Conservation (phyloP, 2,329 filamentous ascomycete species). For the Apiospora saccharicola region DNA sequence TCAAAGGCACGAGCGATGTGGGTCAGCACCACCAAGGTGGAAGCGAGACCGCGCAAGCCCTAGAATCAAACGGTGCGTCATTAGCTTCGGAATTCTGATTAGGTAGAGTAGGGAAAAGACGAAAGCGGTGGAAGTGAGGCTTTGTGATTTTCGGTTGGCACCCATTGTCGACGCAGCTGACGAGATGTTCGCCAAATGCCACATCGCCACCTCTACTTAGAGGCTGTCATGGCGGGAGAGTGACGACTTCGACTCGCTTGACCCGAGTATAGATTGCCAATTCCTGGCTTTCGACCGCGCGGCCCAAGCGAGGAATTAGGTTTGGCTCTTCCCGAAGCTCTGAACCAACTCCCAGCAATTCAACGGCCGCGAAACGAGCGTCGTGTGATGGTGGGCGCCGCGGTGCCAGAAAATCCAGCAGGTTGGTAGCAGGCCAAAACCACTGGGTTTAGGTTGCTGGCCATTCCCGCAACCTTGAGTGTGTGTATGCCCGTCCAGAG, state of each 20-base stretch:
- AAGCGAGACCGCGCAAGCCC: conserved; percentile 64
- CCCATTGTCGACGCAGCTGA: neutral
- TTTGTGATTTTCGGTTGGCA: neutral
- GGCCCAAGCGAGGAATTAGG: neutral
- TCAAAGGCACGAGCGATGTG: conserved; percentile 61
- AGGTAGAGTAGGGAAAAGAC: neutral
- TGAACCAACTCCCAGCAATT: neutral
- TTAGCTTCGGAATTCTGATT: conserved; percentile 20
- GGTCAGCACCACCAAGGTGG: conserved; percentile 61
- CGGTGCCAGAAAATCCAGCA: neutral
- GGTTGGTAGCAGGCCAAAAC: conserved; percentile 59
- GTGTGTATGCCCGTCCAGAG: conserved; percentile 51
- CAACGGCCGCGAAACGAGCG: neutral
- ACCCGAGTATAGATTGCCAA: neutral
- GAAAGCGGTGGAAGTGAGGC: neutral
- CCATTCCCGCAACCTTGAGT: neutral
- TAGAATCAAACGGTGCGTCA: conserved; percentile 37
- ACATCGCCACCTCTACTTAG: neutral
- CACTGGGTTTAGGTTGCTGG: neutral
- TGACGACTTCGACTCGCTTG: neutral
- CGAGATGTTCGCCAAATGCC: neutral
- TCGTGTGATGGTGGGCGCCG: neutral
- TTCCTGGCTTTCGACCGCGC: neutral
- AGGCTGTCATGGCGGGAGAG: neutral
- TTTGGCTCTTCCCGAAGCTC: conserved; percentile 9